These are phyloP conservation scores for Kuraishia floccosa DNA, from an alignment of 805 yeast genomes.

Conservation along the genomic window DNA sequence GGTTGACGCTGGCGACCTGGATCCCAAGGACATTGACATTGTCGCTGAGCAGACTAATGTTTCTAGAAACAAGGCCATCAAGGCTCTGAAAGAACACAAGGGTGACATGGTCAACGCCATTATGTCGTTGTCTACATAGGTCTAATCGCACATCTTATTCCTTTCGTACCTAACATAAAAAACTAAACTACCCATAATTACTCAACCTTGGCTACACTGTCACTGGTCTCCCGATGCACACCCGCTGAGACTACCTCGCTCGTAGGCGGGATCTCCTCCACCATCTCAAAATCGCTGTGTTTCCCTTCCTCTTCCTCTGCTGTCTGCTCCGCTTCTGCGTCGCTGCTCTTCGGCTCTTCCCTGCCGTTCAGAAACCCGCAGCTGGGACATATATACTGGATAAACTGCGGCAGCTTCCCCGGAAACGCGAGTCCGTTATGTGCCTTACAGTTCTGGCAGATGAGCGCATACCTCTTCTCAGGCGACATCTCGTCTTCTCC, in stretches of 20 bases:
- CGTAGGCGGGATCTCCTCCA: no score
- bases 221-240: no score
- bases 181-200: no score
- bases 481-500: conserved; percentile 60
- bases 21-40: conserved; percentile 71
- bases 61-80: conserved; percentile 81
- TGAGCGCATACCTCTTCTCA: conserved; percentile 55
- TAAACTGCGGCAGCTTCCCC: conserved; percentile 36
- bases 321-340: neutral
- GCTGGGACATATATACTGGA: conserved; percentile 51
- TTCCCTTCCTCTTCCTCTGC: neutral
- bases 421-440: conserved; percentile 84
- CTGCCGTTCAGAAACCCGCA: conserved; percentile 37
- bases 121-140: conserved; percentile 50
- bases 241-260: no score
- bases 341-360: neutral
- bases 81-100: conserved; percentile 79
- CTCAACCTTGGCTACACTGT: no score
- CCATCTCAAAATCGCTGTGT: no score
- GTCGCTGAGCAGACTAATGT: conserved; percentile 88
- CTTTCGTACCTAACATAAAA: no score
- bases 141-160: no score
- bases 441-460: conserved; percentile 50
- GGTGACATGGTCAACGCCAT: conserved; percentile 96
- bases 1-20: conserved; percentile 80